Conservation (phyloP, 805 yeast genomes). For the Hanseniaspora opuntiae region DNA sequence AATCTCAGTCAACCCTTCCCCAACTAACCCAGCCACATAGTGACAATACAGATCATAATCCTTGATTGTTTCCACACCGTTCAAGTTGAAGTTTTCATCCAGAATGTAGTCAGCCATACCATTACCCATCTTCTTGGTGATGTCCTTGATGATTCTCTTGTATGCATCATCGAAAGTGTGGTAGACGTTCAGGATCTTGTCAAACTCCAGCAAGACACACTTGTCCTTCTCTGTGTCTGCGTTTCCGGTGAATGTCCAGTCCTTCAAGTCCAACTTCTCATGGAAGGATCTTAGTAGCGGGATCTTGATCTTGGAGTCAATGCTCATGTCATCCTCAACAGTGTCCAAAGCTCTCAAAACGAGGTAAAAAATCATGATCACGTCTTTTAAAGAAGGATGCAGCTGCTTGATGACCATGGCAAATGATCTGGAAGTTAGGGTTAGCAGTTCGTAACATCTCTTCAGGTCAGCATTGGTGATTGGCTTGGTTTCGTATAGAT, state of each 20-base stretch:
- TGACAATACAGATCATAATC: slow-evolving; percentile 90
- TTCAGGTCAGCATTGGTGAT: slow-evolving; percentile 24
- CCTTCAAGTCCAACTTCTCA: slow-evolving; percentile 44
- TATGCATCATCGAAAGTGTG: slow-evolving; percentile 61
- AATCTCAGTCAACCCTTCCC: slow-evolving; percentile 83
- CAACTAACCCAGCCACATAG: slow-evolving; percentile 95
- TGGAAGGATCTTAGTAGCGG: slow-evolving; percentile 61
- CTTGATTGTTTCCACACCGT: slow-evolving; percentile 62
- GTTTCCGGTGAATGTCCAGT: slow-evolving; percentile 72
- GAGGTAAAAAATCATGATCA: slow-evolving; percentile 71
- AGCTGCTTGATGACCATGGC: slow-evolving; percentile 86
- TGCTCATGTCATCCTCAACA: slow-evolving; percentile 87
- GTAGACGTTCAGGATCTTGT: slow-evolving; percentile 52
- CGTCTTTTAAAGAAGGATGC: slow-evolving; percentile 75
- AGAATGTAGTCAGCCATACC: slow-evolving; percentile 93
- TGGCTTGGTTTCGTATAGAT: neutral
- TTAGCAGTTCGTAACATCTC: slow-evolving; percentile 29
- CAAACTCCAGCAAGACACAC: slow-evolving; percentile 67
- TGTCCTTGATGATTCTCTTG: slow-evolving; percentile 64
- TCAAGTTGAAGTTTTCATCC: slow-evolving; percentile 61
- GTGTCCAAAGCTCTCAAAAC: slow-evolving; percentile 86
- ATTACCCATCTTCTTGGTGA: slow-evolving; percentile 78
- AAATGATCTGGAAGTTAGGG: slow-evolving; percentile 73
- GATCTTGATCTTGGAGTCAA: slow-evolving; percentile 56
- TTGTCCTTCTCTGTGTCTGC: slow-evolving; percentile 72